These are phyloP conservation scores for Tetraselmis striata DNA, from an alignment of 139 green algal species.

Conservation along the genomic window DNA sequence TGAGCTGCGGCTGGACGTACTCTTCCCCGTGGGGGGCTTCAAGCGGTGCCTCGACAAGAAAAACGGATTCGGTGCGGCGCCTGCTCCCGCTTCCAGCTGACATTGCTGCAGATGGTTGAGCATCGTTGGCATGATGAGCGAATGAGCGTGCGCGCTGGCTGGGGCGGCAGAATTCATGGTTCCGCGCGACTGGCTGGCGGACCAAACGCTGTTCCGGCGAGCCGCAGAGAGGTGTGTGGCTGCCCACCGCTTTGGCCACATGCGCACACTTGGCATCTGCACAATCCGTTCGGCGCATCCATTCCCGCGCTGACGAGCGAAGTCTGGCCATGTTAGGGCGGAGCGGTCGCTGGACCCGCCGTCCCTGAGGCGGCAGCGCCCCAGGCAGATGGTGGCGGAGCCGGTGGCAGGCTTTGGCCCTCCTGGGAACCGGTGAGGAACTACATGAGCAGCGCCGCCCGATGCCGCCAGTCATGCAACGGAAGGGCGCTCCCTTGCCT, in stretches of 20 bases:
- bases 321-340: too few relatives aligned
- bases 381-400: slow-evolving; percentile 32
- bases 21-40: slow-evolving; percentile 68
- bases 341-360: slow-evolving; percentile 54
- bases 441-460: too few relatives aligned
- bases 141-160: too few relatives aligned
- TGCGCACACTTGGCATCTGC: too few relatives aligned
- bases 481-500: too few relatives aligned
- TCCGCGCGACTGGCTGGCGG: slow-evolving; percentile 73
- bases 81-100: too few relatives aligned
- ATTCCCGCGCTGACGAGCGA: too few relatives aligned
- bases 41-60: slow-evolving; percentile 66
- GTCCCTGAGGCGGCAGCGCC: slow-evolving; percentile 6
- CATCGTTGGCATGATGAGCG: too few relatives aligned
- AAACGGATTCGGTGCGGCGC: slow-evolving; percentile 64
- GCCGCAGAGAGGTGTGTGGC: slow-evolving; percentile 56
- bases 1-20: slow-evolving; percentile 49
- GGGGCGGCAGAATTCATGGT: slow-evolving; percentile 88
- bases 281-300: too few relatives aligned
- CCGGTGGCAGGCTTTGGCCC: slow-evolving; percentile 80
- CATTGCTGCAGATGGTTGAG: too few relatives aligned
- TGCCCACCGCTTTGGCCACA: too few relatives aligned
- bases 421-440: slow-evolving; percentile 49
- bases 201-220: slow-evolving; percentile 68
- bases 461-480: too few relatives aligned